phyloP scores from a whole-genome alignment of 495 filamentous ascomycete species.

The Ascodesmis nigricans region DNA sequence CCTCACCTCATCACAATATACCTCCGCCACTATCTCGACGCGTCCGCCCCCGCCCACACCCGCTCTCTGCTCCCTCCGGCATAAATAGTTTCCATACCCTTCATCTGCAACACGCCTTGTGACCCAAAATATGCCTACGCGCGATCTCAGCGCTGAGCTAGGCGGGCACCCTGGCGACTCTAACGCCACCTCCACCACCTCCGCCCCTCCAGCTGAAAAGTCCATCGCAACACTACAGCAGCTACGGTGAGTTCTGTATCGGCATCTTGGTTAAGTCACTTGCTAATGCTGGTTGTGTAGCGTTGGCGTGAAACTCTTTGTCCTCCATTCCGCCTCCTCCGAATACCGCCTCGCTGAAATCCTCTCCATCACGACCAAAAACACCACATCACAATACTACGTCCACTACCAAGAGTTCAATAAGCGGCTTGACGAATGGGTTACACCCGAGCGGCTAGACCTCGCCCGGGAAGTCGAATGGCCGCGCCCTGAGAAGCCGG shows the following conservation, averaged over 20 bases:
- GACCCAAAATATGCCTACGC: slow-evolving; percentile 11
- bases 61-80: slow-evolving; percentile 6
- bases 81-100: background rate
- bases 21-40: too few relatives aligned
- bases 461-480: slow-evolving; percentile 57
- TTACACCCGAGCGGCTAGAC: slow-evolving; percentile 58
- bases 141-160: slow-evolving; percentile 14
- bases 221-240: slow-evolving; percentile 60
- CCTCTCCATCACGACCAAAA: slow-evolving; percentile 61
- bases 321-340: slow-evolving; percentile 26
- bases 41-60: slow-evolving; percentile 2
- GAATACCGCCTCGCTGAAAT: slow-evolving; percentile 82
- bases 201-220: slow-evolving; percentile 28
- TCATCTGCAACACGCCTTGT: slow-evolving; percentile 4
- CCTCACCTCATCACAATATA: slow-evolving; percentile 13
- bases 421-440: slow-evolving; percentile 97
- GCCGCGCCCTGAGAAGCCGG: slow-evolving; percentile 47
- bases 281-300: slow-evolving; percentile 30
- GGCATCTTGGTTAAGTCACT: slow-evolving; percentile 27
- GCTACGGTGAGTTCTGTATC: slow-evolving; percentile 41
- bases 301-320: slow-evolving; percentile 40
- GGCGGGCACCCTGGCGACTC: slow-evolving; percentile 1
- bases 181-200: too few relatives aligned
- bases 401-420: slow-evolving; percentile 99
- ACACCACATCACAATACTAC: slow-evolving; percentile 68